Base-by-base conservation (phyloP, 2,329 filamentous ascomycete species). In the Cladosporium colombiae region DNA sequence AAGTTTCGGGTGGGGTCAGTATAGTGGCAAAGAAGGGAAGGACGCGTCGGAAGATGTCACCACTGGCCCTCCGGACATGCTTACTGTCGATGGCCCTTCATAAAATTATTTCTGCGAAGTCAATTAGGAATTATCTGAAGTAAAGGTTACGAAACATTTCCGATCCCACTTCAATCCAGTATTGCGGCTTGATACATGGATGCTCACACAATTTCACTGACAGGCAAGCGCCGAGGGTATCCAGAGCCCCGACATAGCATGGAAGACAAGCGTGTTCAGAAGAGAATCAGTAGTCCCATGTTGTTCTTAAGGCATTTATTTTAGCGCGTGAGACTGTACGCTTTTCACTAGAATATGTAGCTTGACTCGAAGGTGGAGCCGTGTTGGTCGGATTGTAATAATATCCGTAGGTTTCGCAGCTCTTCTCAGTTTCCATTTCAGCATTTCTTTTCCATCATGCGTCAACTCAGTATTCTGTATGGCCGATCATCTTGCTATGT, bases 1-100 rank as follows among this genome's bases (percentile, higher is more conserved):
- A 18, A 37, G 55, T n/a, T 73, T 69, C 56, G 67, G 66, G 10
- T 74, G 72, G 73, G 66, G 67, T 13, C 31, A 46, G 29, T 25
- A n/a, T 25, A n/a, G n/a, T 31, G 21, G 35, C 18, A 7, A 44
- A 18, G 61, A 56, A 10, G 25, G 33, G 11, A 8, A 23, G 14
- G 31, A 40, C 33, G n/a, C 16, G 13, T 21, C 14, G 55, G 55
- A 57, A 16, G 18, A 23, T 37, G 10, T 31, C 7, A 21, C 18
- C 6, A n/a, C 6, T 6, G 52, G 27, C 25, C 18, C 52, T 29
- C 27, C 27, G 8, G 52, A 33, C 14, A 18, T 55, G 52, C 16
- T 31, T n/a, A 18, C 52, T n/a, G n/a, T 13, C 3, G 52, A 55
- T 21, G 8, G 3, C 8, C 10, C n/a, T 46, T 46, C n/a, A 21